Evolutionary conservation across 805 yeast genomes (phyloP).

Genomic region (Suhomyces sp.): DNA sequence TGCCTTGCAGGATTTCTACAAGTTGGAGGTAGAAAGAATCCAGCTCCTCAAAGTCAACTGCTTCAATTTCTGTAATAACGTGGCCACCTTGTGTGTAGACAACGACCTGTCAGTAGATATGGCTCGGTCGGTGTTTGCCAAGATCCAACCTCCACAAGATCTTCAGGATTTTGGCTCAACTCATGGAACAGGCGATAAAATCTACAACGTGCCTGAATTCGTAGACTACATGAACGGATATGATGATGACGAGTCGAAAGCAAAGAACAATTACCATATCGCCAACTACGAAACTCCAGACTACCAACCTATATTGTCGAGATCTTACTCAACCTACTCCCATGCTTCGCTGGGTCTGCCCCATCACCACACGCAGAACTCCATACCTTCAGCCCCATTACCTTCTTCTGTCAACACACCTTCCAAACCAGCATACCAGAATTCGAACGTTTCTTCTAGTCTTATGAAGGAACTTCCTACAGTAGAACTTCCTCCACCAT

Average conservation of each 20-base stretch:
- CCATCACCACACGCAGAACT: not conserved
- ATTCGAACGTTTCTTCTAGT: not conserved
- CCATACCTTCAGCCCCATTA: constrained; percentile 1
- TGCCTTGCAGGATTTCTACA: constrained; percentile 61
- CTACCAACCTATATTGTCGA: constrained; percentile 23
- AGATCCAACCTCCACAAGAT: constrained; percentile 61
- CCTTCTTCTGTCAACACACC: constrained; percentile 1
- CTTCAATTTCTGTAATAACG: constrained; percentile 74
- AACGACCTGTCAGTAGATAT: constrained; percentile 76
- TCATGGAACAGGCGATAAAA: constrained; percentile 63
- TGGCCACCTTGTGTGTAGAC: constrained; percentile 72
- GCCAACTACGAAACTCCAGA: constrained; percentile 37
- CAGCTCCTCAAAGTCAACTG: constrained; percentile 65
- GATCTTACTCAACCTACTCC: constrained; percentile 28
- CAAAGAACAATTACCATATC: constrained; percentile 11
- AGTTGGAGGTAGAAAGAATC: constrained; percentile 68
- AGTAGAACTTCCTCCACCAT: constrained; percentile 4
- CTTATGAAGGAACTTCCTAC: constrained; percentile 2
- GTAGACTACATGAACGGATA: constrained; percentile 51
- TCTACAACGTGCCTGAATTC: constrained; percentile 58
- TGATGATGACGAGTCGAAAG: constrained; percentile 15
- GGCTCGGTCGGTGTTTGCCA: constrained; percentile 64
- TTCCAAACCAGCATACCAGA: not conserved
- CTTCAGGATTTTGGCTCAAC: constrained; percentile 49
- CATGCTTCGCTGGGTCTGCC: constrained; percentile 11